A percentile compares a stretch with the other conserved stretches of the same genome.
Evolutionary conservation across 2,329 filamentous ascomycete genomes (phyloP).

Genomic region (Pleurostoma richardsiae): DNA sequence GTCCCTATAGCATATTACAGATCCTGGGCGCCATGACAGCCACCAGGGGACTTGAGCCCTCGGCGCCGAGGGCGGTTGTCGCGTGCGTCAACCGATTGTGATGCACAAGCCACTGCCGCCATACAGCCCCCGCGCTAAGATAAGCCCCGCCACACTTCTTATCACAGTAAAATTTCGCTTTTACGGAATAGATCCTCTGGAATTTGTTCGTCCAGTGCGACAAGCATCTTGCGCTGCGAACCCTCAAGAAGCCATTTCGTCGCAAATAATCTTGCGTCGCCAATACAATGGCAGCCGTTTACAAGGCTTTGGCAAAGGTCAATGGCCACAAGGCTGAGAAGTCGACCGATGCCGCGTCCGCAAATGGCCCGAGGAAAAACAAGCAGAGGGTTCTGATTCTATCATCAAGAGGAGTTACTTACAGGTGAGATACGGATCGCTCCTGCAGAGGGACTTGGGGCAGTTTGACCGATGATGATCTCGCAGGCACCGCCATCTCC

Average conservation of each 20-base stretch:
- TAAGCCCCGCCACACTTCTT: slow-evolving; percentile 1
- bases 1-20: no score
- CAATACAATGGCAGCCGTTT: slow-evolving; percentile 62
- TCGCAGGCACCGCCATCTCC: slow-evolving; percentile 79
- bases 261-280: neutral
- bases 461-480: neutral
- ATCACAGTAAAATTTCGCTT: neutral
- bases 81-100: no score
- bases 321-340: slow-evolving; percentile 42
- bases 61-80: no score
- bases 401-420: slow-evolving; percentile 88
- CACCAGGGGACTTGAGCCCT: no score
- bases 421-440: slow-evolving; percentile 48
- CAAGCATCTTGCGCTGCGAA: neutral
- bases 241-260: neutral
- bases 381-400: slow-evolving; percentile 81
- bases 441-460: no score
- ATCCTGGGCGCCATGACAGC: no score
- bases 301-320: slow-evolving; percentile 67
- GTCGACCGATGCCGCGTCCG: slow-evolving; percentile 24
- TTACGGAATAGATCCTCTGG: neutral
- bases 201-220: neutral
- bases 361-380: slow-evolving; percentile 53
- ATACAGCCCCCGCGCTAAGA: slow-evolving; percentile 1
- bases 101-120: no score